Conservation (phyloP, 768 basidiomycete genomes). For the Trametes villosa region DNA sequence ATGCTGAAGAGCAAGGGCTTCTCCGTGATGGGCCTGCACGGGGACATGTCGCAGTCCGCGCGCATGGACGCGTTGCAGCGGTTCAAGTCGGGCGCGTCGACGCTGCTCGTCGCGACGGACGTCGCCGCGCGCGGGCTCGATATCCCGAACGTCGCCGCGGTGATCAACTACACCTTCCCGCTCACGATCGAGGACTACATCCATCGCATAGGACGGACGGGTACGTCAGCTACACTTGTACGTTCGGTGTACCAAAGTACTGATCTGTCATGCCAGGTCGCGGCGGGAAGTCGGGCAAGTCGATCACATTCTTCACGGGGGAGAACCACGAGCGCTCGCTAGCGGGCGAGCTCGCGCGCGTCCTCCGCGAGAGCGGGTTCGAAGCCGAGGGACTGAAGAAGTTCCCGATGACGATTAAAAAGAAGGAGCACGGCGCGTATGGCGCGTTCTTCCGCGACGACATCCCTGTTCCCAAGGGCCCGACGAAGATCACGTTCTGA, state of each 20-base stretch:
- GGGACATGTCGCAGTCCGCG: slow-evolving; percentile 86
- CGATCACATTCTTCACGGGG: slow-evolving; percentile 97
- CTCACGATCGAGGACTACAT: slow-evolving; percentile 94
- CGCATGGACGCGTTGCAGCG: slow-evolving; percentile 84
- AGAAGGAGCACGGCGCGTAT: slow-evolving; percentile 89
- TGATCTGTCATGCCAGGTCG: slow-evolving; percentile 60
- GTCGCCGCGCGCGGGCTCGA: slow-evolving; percentile 97
- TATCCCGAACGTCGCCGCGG: slow-evolving; percentile 93
- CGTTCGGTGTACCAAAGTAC: neutral
- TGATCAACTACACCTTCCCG: slow-evolving; percentile 98
- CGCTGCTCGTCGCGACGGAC: slow-evolving; percentile 92
- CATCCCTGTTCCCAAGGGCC: slow-evolving; percentile 58
- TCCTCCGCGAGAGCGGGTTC: slow-evolving; percentile 87
- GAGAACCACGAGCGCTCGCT: slow-evolving; percentile 82
- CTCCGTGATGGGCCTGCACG: slow-evolving; percentile 82
- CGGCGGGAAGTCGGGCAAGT: slow-evolving; percentile 87
- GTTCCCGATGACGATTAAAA: slow-evolving; percentile 98
- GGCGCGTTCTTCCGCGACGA: slow-evolving; percentile 85
- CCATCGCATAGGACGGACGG: slow-evolving; percentile 89
- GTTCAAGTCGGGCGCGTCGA: slow-evolving; percentile 82
- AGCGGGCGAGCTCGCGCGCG: slow-evolving; percentile 92
- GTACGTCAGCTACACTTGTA: slow-evolving; percentile 45
- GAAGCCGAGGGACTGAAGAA: slow-evolving; percentile 75
- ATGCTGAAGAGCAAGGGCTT: slow-evolving; percentile 77
- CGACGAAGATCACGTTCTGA: slow-evolving; percentile 78